phyloP scores from a whole-genome alignment of 2,329 filamentous ascomycete species.

The Exophiala bonariae region DNA sequence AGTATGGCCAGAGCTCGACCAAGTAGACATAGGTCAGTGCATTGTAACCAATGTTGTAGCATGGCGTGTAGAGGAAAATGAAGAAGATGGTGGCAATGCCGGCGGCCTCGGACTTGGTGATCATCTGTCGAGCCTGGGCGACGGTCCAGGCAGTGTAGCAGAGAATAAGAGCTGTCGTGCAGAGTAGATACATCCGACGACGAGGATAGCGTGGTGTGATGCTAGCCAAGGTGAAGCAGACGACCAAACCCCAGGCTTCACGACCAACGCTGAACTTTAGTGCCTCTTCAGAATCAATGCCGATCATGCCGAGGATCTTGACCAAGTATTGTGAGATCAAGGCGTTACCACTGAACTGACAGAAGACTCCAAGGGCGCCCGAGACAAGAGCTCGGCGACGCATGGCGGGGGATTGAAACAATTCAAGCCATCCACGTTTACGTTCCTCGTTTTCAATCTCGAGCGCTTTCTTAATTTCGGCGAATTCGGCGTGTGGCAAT shows the following conservation, averaged over 20 bases:
- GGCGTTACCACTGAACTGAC: conserved; percentile 35
- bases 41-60: conserved; percentile 66
- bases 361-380: conserved; percentile 34
- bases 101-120: conserved; percentile 36
- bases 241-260: conserved; percentile 43
- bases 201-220: conserved; percentile 41
- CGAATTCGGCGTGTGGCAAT: conserved; percentile 9
- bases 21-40: conserved; percentile 64
- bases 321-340: conserved; percentile 9
- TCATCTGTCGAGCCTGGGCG: conserved; percentile 38
- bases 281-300: conserved; percentile 34
- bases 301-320: conserved; percentile 37
- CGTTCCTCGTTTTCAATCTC: conserved; percentile 55
- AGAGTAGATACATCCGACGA: conserved; percentile 47
- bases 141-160: conserved; percentile 59
- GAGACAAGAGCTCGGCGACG: conserved; percentile 33
- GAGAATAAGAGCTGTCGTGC: conserved; percentile 50
- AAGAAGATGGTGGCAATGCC: conserved; percentile 54
- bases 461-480: conserved; percentile 48
- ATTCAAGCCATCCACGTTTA: conserved; percentile 30
- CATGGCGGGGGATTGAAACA: conserved; percentile 32
- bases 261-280: conserved; percentile 39
- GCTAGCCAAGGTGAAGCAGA: conserved; percentile 39
- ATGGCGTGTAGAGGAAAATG: conserved; percentile 60
- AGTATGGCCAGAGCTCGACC: conserved; percentile 60